Percentiles rank a stretch among this genome's conserved stretches.
Evolutionary conservation across 164 flowering plant species (phyloP).

Genomic region (Magnolia officinalis): DNA sequence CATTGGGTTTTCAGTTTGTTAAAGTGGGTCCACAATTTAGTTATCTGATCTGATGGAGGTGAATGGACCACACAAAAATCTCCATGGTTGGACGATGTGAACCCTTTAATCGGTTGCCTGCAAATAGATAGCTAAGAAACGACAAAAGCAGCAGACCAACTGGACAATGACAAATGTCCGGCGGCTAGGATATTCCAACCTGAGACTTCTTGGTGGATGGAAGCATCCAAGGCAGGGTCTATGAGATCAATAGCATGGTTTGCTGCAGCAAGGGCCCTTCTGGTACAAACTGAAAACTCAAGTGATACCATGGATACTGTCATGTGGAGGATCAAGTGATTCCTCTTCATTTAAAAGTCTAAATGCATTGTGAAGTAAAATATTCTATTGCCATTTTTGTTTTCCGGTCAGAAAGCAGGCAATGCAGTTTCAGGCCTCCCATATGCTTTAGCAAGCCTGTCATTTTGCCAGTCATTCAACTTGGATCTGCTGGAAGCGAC

Average conservation of each 20-base stretch:
- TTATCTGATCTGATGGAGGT: too few relatives aligned
- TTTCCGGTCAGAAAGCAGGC: slow-evolving; percentile 5
- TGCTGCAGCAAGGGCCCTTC: background rate
- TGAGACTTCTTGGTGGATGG: background rate
- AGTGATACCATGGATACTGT: background rate
- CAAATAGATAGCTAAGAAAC: too few relatives aligned
- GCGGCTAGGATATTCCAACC: background rate
- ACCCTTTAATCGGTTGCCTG: too few relatives aligned
- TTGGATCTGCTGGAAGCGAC: slow-evolving; percentile 96
- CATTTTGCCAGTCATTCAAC: slow-evolving; percentile 87
- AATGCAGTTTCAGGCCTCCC: slow-evolving; percentile 3
- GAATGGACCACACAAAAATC: too few relatives aligned
- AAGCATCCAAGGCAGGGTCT: background rate
- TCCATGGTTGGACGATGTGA: too few relatives aligned
- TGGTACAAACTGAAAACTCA: background rate
- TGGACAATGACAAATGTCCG: too few relatives aligned
- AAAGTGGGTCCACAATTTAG: too few relatives aligned
- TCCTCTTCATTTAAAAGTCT: background rate
- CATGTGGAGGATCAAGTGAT: background rate
- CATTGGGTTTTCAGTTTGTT: too few relatives aligned
- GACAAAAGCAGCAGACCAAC: too few relatives aligned
- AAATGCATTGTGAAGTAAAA: background rate
- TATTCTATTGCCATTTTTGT: background rate
- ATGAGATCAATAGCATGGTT: background rate
- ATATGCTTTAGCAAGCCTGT: slow-evolving; percentile 79